Evolutionary conservation across 139 green algal genomes (phyloP), one percentile per base, ranked within the genome.

Genomic region (Chlorella sp.): DNA sequence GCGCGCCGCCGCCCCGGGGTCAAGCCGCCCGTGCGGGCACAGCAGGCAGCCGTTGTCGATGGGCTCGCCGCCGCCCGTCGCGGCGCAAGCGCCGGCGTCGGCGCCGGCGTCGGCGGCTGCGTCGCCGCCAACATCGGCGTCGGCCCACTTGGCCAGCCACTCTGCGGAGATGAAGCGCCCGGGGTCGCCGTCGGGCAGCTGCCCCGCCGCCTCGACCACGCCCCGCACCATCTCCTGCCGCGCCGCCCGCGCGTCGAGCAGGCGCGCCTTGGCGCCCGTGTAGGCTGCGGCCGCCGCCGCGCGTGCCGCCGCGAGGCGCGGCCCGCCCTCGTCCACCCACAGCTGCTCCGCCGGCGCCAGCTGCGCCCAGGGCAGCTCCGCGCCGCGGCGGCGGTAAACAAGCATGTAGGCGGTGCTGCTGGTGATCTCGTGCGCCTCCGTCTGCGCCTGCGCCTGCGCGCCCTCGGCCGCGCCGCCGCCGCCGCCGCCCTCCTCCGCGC

Each of bases 351-450:
- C 46, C 51, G 27, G 27, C 11, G 60, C 70, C 38, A 74, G 60
- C 35, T 45, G 29, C 3, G 74, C 58, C 40, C n/a, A 12, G 12
- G 77, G 59, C 70, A 84, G 64, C 15, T 70, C 56, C 1, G 73
- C 72, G 33, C 73, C 82, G 0, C 53, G 35, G 19, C 63, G 73
- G 5, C 82, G 83, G 79, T 95, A 95, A 46, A 95, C 77, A 64
- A 95, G 81, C 71, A 94, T 87, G 88, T 95, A 95, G 21, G 91
- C 91, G 78, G 93, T 93, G 79, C 42, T 67, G 66, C 65, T 78
- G 43, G 74, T 59, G 51, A 84, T 79, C 42, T 84, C 63, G 25
- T 25, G 9, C 17, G 73, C 71, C 61, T 69, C 56, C 50, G 41
- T 72, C 65, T 61, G 33, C 42, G 5, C 25, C 33, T 43, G 35